Evolutionary conservation across 2,329 filamentous ascomycete genomes (phyloP), one percentile per base, ranked within the genome.

Genomic region (Penicillium sp.): DNA sequence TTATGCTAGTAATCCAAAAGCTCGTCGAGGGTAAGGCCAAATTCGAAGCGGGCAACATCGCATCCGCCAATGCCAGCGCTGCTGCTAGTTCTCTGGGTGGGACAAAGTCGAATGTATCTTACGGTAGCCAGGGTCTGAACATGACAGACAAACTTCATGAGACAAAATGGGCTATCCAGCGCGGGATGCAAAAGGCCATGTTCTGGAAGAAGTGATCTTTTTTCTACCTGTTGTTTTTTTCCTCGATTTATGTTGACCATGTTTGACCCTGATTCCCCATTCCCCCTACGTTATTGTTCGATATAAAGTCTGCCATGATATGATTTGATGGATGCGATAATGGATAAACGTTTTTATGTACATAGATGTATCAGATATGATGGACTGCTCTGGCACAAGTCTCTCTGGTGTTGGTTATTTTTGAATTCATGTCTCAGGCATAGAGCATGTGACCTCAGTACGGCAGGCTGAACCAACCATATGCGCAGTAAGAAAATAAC

Each of bases 21-120:
- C 83, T 96, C 44, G 92, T 95, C 44, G 94, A 99, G 78, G 94
- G 93, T 0, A 88, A 92, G 69, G 86, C 97, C 67, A 89, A 88
- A 75, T 79, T 80, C 61, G 70, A 77, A 5, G 76, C 77, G 0
- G 77, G 76, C 0, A 76, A 76, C 41, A 69, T 78, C 19, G 66
- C 69, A 1, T 67, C 68, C 38, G 71, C 72, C 17, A 68, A 69
- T 3, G 68, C 71, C 2, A 69, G 64, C 51, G 55, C 61, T 7
- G 67, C 64, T 19, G 55, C 64, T 5, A 68, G 67, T 31, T 68
- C 73, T 1, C 66, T 71, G 17, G 56, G 61, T 17, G 45, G 58
- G 41, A 19, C 35, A 19, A 68, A 56, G 63, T 66, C 54, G 23
- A 69, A 70, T 13, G 62, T 70, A 19, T 67, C 66, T 19, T 76